Conservation (phyloP, 106 monocot genomes). For the Dendrobium officinale region DNA sequence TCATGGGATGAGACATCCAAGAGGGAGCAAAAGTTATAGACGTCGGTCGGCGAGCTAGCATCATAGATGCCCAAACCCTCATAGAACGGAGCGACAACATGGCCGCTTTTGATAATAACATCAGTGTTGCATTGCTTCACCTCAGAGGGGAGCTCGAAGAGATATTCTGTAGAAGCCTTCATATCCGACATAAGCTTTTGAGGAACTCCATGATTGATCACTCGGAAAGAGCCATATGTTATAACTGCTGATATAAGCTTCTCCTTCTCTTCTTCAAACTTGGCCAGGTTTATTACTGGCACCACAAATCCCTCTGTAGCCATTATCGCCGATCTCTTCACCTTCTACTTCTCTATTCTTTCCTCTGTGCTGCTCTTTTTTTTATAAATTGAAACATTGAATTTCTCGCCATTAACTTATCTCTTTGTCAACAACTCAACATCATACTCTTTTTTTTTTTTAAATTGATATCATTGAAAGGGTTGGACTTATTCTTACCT, state of each 20-base stretch:
- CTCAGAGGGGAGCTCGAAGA: slow-evolving; percentile 41
- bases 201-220: slow-evolving; percentile 32
- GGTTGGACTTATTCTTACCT: too few relatives aligned
- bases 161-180: slow-evolving; percentile 34
- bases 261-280: slow-evolving; percentile 7
- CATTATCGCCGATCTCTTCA: too few relatives aligned
- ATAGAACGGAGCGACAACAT: slow-evolving; percentile 36
- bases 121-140: slow-evolving; percentile 30
- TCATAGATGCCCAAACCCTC: slow-evolving; percentile 47
- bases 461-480: too few relatives aligned
- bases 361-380: too few relatives aligned
- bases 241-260: slow-evolving; percentile 22
- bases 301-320: background rate
- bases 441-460: too few relatives aligned
- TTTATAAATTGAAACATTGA: too few relatives aligned
- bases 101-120: slow-evolving; percentile 40
- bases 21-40: slow-evolving; percentile 37
- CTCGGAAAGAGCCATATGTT: slow-evolving; percentile 36
- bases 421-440: too few relatives aligned
- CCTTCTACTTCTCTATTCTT: too few relatives aligned
- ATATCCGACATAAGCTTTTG: slow-evolving; percentile 24
- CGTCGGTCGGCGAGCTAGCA: slow-evolving; percentile 21
- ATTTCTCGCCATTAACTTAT: too few relatives aligned
- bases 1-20: too few relatives aligned
- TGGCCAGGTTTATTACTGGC: slow-evolving; percentile 22